Evolutionary conservation across 2,329 filamentous ascomycete genomes (phyloP).

Genomic region (Malbranchea zuffiana): DNA sequence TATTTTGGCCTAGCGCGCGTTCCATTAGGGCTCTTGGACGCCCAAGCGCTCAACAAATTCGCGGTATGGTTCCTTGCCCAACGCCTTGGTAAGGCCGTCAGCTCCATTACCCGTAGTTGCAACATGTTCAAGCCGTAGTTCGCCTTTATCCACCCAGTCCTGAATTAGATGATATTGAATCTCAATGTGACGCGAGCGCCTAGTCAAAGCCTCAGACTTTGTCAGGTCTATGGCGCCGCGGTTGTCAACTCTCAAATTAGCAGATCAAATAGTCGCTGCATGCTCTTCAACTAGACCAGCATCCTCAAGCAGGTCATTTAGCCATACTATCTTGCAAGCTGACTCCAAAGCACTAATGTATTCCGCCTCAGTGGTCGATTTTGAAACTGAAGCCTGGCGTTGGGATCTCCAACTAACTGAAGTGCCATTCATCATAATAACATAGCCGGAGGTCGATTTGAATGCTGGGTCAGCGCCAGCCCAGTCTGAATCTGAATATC

Average conservation of each 20-base stretch:
- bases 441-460: no score
- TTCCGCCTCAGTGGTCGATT: slow-evolving; percentile 3
- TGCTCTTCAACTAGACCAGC: not conserved
- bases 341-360: slow-evolving; percentile 5
- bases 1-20: not conserved
- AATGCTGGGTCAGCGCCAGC: not conserved
- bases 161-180: slow-evolving; percentile 1
- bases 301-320: slow-evolving; percentile 1
- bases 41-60: not conserved
- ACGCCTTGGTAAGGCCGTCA: not conserved
- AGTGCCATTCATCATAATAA: no score
- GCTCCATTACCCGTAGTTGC: not conserved
- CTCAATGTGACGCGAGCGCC: not conserved
- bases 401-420: no score
- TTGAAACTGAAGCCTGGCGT: not conserved
- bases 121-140: slow-evolving; percentile 1
- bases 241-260: slow-evolving; percentile 2
- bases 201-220: slow-evolving; percentile 5
- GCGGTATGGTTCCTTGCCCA: not conserved
- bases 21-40: not conserved
- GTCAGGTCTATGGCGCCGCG: slow-evolving; percentile 2
- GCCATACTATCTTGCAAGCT: slow-evolving; percentile 2
- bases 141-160: not conserved
- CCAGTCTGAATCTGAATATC: not conserved
- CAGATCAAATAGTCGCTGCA: not conserved